Evolutionary conservation across 768 basidiomycete genomes (phyloP), one percentile per base, ranked within the genome.

Genomic region (Butyriboletus loyo): DNA sequence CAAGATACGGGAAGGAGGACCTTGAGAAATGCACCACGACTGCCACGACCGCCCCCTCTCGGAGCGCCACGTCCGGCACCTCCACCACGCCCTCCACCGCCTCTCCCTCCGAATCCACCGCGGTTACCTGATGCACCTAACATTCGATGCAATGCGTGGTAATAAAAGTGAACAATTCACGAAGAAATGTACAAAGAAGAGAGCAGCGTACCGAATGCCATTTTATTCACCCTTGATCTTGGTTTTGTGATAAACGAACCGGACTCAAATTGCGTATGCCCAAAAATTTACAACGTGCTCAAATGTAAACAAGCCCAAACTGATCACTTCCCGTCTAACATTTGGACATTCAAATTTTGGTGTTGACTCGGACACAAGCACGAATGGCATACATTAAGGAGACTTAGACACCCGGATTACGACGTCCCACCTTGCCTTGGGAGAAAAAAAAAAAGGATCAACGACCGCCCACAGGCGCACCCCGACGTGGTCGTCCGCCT

Each of bases 71-170:
- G 57, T 24, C 69, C 70, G 39, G 63, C 64, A 41, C 73, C 71
- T 21, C 73, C 67, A 4, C 68, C 72, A 37, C 76, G 70, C 25
- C 74, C 67, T 13, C 75, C 72, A 10, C 69, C 72, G 42, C 77
- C 74, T 31, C 75, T 62, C 14, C 73, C 64, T 21, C 76, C 77
- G 71, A 85, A 86, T 60, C 85, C 85, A 31, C 89, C 89, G 56
- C 90, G 85, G 63, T 85, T 84, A 54, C 91, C 91, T 70, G 87
- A 78, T 75, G 64, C 75, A 60, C 82, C 83, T 81, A 43, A 24
- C 14, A 19, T 17, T 17, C 31, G 7, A 32, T 45, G 8, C 42
- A 13, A 43, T 10, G 15, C 22, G 8, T 15, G 50, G 39, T 13
- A 14, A 43, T 30, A 31, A 31, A 42, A 19, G 32, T 24, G 15